Evolutionary conservation across 495 filamentous ascomycete species (phyloP).

Genomic region (Alectoria sarmentosa): DNA sequence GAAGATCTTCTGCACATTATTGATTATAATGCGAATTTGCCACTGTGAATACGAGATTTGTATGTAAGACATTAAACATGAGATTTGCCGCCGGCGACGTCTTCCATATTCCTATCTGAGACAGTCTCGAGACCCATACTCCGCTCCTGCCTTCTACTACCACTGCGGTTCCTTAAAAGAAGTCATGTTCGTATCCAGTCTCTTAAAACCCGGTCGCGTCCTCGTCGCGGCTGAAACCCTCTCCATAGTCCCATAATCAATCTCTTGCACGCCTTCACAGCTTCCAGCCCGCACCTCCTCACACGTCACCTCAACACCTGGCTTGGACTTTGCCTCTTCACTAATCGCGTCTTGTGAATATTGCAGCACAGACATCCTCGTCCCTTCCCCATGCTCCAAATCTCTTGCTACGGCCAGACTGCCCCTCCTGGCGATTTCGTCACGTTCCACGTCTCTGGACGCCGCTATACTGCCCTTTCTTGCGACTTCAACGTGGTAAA

Average conservation of each 20-base stretch:
- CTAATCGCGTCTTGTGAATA: neutral
- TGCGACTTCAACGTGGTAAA: conserved; percentile 12
- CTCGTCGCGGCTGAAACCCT: neutral
- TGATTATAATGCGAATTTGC: no score
- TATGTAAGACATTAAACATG: no score
- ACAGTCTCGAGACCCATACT: neutral
- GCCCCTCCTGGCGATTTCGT: conserved; percentile 6
- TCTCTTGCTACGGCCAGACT: conserved; percentile 6
- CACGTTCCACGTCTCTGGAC: conserved; percentile 4
- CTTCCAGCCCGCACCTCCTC: neutral
- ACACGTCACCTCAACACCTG: neutral
- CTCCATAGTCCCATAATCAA: conserved; percentile 13
- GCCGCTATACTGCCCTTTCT: conserved; percentile 13
- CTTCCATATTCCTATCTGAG: no score
- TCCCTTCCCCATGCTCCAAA: neutral
- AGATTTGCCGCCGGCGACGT: no score
- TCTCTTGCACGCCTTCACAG: neutral
- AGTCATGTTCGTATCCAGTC: neutral
- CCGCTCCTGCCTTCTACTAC: neutral
- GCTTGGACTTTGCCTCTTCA: neutral
- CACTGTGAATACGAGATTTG: no score
- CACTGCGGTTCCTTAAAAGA: neutral
- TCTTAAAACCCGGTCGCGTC: neutral
- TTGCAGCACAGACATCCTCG: neutral
- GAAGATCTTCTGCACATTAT: no score